phyloP scores from a whole-genome alignment of 2,329 filamentous ascomycete species.

The Hymenoscyphus fraxineus region DNA sequence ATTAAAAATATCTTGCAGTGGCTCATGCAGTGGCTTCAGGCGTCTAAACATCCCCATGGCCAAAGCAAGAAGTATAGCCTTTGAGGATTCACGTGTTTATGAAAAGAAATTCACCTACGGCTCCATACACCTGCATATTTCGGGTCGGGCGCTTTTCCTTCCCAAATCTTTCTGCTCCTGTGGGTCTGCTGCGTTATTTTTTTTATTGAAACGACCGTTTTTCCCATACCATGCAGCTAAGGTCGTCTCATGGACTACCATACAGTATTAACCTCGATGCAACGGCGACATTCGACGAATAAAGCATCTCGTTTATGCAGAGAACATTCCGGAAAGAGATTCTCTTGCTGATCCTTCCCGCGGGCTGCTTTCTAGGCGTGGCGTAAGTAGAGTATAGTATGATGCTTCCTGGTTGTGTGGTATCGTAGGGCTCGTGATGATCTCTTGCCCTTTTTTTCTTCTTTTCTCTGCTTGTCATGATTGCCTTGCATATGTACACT shows the following conservation, averaged over 20 bases:
- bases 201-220: neutral
- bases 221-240: neutral
- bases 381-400: neutral
- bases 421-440: neutral
- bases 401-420: neutral
- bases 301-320: slow-evolving; percentile 6
- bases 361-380: neutral
- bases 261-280: neutral
- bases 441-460: neutral
- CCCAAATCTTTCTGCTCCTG: neutral
- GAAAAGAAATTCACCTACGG: too few species aligned
- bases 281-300: neutral
- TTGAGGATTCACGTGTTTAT: too few species aligned
- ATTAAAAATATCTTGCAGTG: too few species aligned
- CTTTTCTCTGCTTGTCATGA: neutral
- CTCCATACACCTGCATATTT: neutral
- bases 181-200: neutral
- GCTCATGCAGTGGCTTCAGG: too few species aligned
- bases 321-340: slow-evolving; percentile 7
- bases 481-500: slow-evolving; percentile 3
- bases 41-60: too few species aligned
- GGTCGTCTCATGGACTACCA: neutral
- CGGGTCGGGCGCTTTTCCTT: neutral
- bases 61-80: too few species aligned
- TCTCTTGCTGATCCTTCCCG: slow-evolving; percentile 2